These are phyloP conservation scores for Pseudoturritis turrita DNA, from an alignment of 345 rosid species.

Conservation along the genomic window DNA sequence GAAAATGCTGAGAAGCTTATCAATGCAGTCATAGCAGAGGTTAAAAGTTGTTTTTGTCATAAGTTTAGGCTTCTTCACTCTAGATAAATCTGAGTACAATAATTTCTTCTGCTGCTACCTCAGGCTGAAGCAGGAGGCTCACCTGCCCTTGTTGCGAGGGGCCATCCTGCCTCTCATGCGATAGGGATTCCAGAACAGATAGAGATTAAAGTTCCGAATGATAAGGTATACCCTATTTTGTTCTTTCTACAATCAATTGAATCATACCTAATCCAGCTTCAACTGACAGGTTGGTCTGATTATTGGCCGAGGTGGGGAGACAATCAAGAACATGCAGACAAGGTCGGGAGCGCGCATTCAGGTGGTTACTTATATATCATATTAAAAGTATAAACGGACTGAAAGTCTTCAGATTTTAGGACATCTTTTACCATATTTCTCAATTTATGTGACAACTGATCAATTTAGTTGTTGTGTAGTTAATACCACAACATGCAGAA, in stretches of 20 bases:
- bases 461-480: slow-evolving; percentile 31
- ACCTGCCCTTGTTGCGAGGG: slow-evolving; percentile 81
- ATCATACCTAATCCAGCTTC: background rate
- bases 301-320: slow-evolving; percentile 90
- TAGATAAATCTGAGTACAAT: background rate
- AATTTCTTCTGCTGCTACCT: background rate
- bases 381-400: background rate
- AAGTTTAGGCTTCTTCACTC: background rate
- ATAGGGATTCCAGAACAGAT: slow-evolving; percentile 52
- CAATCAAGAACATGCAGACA: slow-evolving; percentile 79
- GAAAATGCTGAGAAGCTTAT: slow-evolving; percentile 73
- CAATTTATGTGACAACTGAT: slow-evolving; percentile 13
- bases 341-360: slow-evolving; percentile 91
- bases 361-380: slow-evolving; percentile 42
- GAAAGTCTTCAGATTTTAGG: background rate
- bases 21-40: slow-evolving; percentile 88
- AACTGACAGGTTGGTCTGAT: slow-evolving; percentile 69
- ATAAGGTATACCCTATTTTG: slow-evolving; percentile 47
- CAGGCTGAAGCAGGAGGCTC: slow-evolving; percentile 98
- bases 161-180: slow-evolving; percentile 51
- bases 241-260: background rate
- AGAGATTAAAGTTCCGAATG: slow-evolving; percentile 81
- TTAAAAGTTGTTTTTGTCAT: slow-evolving; percentile 1
- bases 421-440: background rate
- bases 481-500: slow-evolving; percentile 89